A percentile compares a stretch with the other conserved stretches of the same genome.
phyloP scores from a whole-genome alignment of 2,329 filamentous ascomycete genomes.

The Aspergillus sclerotialis region DNA sequence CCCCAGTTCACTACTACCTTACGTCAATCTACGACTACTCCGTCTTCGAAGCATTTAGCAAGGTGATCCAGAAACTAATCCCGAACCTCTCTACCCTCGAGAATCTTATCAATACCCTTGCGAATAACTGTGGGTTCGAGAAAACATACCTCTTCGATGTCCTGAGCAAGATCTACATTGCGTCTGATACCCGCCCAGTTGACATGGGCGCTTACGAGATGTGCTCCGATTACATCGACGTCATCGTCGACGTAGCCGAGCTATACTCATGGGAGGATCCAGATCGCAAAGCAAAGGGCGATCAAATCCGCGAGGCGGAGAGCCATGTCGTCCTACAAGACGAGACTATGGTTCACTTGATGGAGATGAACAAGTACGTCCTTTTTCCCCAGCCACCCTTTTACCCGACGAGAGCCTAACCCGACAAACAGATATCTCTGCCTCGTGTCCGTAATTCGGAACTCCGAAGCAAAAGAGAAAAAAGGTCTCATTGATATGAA shows the following conservation, averaged over 20 bases:
- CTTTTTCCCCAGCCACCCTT: too few species aligned
- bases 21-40: conserved; percentile 98
- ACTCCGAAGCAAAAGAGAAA: conserved; percentile 57
- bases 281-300: conserved; percentile 33
- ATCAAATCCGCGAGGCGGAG: conserved; percentile 50
- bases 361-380: conserved; percentile 60
- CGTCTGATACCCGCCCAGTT: conserved; percentile 85
- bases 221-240: conserved; percentile 96
- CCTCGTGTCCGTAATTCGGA: conserved; percentile 58
- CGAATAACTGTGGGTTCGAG: conserved; percentile 88
- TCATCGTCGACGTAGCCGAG: conserved; percentile 94
- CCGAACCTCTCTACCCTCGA: conserved; percentile 89
- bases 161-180: conserved; percentile 96
- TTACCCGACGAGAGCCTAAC: conserved; percentile 9
- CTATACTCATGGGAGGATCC: conserved; percentile 72
- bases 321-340: conserved; percentile 57
- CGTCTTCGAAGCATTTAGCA: conserved; percentile 96
- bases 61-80: conserved; percentile 96
- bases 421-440: conserved; percentile 48
- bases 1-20: conserved; percentile 87
- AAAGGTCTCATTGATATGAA: conserved; percentile 62
- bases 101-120: conserved; percentile 86
- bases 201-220: conserved; percentile 97
- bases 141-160: conserved; percentile 98
- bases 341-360: conserved; percentile 56